A percentile compares a stretch with the other conserved stretches of the same genome.
Conservation (phyloP, 306 rosid species). For the barrel medic (Medicago truncatula) region DNA sequence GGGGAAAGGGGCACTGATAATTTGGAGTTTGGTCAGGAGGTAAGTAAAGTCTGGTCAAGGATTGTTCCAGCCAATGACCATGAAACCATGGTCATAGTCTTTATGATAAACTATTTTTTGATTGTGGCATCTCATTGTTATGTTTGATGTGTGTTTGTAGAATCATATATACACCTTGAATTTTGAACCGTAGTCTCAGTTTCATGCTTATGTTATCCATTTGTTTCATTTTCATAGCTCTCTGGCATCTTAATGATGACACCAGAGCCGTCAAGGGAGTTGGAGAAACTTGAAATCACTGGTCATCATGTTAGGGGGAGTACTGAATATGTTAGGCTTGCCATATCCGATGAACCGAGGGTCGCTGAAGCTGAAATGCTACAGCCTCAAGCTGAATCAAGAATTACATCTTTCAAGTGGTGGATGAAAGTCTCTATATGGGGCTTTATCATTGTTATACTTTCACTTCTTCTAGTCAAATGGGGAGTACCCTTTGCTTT, state of each 20-base stretch:
- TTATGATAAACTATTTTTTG: constrained; percentile 7
- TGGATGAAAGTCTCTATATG: constrained; percentile 69
- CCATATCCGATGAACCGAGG: constrained; percentile 69
- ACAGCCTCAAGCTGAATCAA: constrained; percentile 64
- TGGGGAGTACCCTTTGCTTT: constrained; percentile 91
- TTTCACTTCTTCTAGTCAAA: constrained; percentile 57
- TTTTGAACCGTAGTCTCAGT: constrained; percentile 13
- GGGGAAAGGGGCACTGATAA: neutral
- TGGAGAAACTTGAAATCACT: constrained; percentile 55
- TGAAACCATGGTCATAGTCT: neutral
- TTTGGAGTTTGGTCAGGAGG: neutral
- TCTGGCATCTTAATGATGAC: constrained; percentile 56
- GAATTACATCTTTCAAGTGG: constrained; percentile 61
- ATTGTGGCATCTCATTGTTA: constrained; percentile 15
- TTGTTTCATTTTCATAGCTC: constrained; percentile 38
- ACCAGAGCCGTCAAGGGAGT: constrained; percentile 58
- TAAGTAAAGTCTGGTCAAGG: neutral
- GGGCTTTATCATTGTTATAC: constrained; percentile 54
- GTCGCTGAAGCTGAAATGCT: constrained; percentile 55
- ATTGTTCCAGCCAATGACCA: neutral
- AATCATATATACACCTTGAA: constrained; percentile 18
- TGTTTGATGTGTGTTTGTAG: constrained; percentile 25
- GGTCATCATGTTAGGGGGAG: constrained; percentile 62
- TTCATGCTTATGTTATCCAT: constrained; percentile 34
- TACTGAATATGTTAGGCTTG: constrained; percentile 86